Evolutionary conservation across 2,329 filamentous ascomycete genomes (phyloP), one percentile per base, ranked within the genome.

Genomic region (Xylariaceae sp.): DNA sequence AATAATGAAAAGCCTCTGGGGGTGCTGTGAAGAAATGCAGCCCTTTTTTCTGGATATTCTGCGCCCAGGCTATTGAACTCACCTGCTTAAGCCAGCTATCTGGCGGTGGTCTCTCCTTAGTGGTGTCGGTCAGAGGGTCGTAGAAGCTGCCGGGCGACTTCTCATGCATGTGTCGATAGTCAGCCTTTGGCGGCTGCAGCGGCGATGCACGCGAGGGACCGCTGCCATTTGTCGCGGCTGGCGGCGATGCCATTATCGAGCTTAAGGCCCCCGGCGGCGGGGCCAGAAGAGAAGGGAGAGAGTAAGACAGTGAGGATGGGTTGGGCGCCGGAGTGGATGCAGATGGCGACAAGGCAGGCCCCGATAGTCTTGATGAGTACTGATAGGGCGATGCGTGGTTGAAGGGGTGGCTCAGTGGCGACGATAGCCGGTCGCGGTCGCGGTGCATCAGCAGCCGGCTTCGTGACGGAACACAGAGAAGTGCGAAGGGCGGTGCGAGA

Each of bases 81-180:
- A 69, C 68, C 63, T 64, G 65, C 57, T 67, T 68, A 8, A 66
- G 65, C 65, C 67, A 66, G 55, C 57, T 63, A 49, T 74, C 72
- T 21, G 69, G 65, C 22, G 69, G 64, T 51, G 67, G 66, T 55
- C 71, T 68, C 58, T 74, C 69, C 55, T 70, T 68, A 22, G 73
- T 72, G 8, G 72, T 72, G 57, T 75, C 73, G 19, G 73, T 72
- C 43, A 73, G 70, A 39, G 72, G 73, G 61, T 76, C 72, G 67
- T 76, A 75, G 55, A 75, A 75, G 61, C 70, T 73, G 53, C 72
- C 71, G 9, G 70, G 64, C 7, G 68, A 66, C 63, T 74, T 74
- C 49, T 74, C 71, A 61, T 67, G 68, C 50, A 64, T 55, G 22
- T 64, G 58, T 36, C 66, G 65, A 42, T 70, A 72, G 54, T 65